These are phyloP conservation scores for Heliamphora pulchella DNA, from an alignment of 179 eudicot genomes.

Conservation along the genomic window DNA sequence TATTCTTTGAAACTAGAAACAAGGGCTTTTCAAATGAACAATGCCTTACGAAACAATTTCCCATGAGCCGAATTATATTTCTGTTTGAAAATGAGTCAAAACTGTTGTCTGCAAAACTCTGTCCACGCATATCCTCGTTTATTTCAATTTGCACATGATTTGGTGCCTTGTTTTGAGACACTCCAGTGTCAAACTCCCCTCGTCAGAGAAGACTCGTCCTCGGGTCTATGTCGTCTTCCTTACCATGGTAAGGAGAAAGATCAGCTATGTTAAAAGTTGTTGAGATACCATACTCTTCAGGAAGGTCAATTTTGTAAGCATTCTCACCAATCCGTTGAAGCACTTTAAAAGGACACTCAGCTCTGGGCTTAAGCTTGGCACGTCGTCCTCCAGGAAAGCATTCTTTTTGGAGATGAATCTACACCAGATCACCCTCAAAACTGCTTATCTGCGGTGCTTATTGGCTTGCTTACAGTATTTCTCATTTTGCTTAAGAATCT, in stretches of 20 bases:
- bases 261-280: constrained; percentile 2
- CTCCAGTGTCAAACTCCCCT: neutral
- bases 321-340: constrained; percentile 4
- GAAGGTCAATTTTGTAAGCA: constrained; percentile 8
- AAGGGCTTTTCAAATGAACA: too few species aligned
- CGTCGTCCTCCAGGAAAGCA: neutral
- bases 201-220: neutral
- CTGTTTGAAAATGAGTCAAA: too few species aligned
- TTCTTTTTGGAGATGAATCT: constrained; percentile 4
- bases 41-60: too few species aligned
- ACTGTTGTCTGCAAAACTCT: too few species aligned
- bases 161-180: neutral
- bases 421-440: constrained; percentile 4
- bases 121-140: too few species aligned
- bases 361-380: constrained; percentile 14
- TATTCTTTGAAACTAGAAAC: too few species aligned
- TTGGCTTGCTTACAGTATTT: neutral
- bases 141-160: too few species aligned
- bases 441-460: constrained; percentile 1
- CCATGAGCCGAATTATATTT: too few species aligned
- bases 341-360: constrained; percentile 14
- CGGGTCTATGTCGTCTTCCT: neutral
- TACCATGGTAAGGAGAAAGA: neutral
- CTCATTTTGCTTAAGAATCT: constrained; percentile 1
- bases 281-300: neutral